phyloP scores from a whole-genome alignment of 805 yeast species.

The Ogataea siamensis region DNA sequence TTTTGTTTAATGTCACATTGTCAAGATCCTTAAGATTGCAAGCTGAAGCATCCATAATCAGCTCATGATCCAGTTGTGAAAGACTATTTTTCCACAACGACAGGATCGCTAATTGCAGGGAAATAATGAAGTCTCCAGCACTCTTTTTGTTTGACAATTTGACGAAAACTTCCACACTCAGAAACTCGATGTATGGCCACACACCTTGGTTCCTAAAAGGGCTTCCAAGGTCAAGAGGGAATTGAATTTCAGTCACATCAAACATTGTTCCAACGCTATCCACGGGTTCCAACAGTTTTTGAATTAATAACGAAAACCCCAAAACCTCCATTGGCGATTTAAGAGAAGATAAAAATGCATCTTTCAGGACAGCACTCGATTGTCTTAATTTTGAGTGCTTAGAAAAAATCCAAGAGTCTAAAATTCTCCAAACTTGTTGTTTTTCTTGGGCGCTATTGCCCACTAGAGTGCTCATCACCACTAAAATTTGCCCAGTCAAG shows the following conservation, averaged over 20 bases:
- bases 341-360: slow-evolving; percentile 45
- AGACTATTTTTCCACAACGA: slow-evolving; percentile 49
- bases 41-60: slow-evolving; percentile 52
- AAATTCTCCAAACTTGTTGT: slow-evolving; percentile 57
- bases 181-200: slow-evolving; percentile 76
- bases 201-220: slow-evolving; percentile 64
- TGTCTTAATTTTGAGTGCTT: slow-evolving; percentile 17
- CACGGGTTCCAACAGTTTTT: slow-evolving; percentile 34
- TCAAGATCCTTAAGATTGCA: slow-evolving; percentile 44
- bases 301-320: slow-evolving; percentile 61
- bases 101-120: slow-evolving; percentile 55
- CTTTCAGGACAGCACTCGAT: slow-evolving; percentile 33
- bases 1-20: slow-evolving; percentile 40
- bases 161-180: slow-evolving; percentile 64
- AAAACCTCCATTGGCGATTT: slow-evolving; percentile 51
- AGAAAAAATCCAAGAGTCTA: slow-evolving; percentile 69
- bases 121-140: slow-evolving; percentile 35
- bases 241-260: slow-evolving; percentile 44
- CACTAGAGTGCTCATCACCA: slow-evolving; percentile 57
- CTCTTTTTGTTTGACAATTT: slow-evolving; percentile 44
- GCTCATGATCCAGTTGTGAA: slow-evolving; percentile 48
- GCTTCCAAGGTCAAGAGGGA: slow-evolving; percentile 63
- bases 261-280: slow-evolving; percentile 32
- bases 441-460: slow-evolving; percentile 43
- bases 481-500: slow-evolving; percentile 49